Evolutionary conservation across 75 land plant genomes (phyloP).

Genomic region (Cryptomeria japonica): DNA sequence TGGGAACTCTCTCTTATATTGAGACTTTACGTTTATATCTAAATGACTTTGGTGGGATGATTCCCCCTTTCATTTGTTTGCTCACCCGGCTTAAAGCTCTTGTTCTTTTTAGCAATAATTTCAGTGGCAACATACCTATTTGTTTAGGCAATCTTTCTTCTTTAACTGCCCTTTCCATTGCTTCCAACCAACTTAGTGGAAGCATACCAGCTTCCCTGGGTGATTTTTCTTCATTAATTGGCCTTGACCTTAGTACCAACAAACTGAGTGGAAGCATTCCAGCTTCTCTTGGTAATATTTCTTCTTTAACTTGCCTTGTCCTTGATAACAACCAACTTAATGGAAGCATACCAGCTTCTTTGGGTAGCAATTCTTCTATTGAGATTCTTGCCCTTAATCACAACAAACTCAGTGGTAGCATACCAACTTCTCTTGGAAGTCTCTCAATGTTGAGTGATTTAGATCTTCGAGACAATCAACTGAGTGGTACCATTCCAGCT

Average conservation of each 20-base stretch:
- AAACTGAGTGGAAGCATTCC: too few species aligned
- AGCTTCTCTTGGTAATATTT: too few species aligned
- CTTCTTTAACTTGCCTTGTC: too few species aligned
- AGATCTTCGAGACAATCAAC: not conserved
- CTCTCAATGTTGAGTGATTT: not conserved
- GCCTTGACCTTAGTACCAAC: too few species aligned
- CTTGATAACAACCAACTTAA: too few species aligned
- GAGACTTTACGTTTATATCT: not conserved
- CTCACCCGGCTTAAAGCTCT: not conserved
- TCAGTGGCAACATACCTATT: not conserved
- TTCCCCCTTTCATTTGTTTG: not conserved
- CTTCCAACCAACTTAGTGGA: not conserved
- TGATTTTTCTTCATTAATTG: not conserved
- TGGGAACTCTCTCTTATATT: not conserved
- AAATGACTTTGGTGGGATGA: not conserved
- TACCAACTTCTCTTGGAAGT: too few species aligned
- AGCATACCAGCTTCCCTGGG: not conserved
- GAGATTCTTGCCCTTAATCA: too few species aligned
- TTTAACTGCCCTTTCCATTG: not conserved
- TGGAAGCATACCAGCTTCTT: too few species aligned
- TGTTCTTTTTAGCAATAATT: not conserved
- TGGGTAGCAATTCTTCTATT: too few species aligned
- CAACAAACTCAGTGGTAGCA: too few species aligned
- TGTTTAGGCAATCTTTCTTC: not conserved
- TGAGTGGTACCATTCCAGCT: not conserved